phyloP scores from a whole-genome alignment of 345 rosid genomes.

The Linum tenue region DNA sequence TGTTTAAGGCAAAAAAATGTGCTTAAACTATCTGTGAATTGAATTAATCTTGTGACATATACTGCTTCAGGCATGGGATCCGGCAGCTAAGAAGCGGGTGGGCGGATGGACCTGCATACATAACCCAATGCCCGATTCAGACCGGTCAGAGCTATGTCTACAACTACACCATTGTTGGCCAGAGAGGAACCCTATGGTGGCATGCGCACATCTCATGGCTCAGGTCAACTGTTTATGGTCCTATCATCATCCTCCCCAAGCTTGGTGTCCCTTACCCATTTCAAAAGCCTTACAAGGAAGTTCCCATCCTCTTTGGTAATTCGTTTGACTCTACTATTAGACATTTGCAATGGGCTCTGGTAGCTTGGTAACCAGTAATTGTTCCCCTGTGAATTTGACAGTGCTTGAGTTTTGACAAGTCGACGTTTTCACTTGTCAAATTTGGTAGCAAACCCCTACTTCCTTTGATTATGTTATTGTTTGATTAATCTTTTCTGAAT shows the following conservation, averaged over 20 bases:
- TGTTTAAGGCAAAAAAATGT: background rate
- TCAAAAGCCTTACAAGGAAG: conserved; percentile 21
- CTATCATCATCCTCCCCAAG: conserved; percentile 20
- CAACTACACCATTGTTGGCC: conserved; percentile 19
- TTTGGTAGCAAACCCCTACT: background rate
- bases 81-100: conserved; percentile 4
- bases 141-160: conserved; percentile 18
- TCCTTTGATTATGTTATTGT: background rate
- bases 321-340: too few relatives aligned
- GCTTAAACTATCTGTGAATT: background rate
- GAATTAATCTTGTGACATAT: background rate
- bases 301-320: conserved; percentile 22
- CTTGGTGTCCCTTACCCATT: conserved; percentile 21
- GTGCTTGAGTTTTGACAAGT: too few relatives aligned
- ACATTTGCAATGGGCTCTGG: too few relatives aligned
- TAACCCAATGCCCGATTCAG: conserved; percentile 22
- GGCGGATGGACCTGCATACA: conserved; percentile 14
- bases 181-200: conserved; percentile 24
- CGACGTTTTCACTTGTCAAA: too few relatives aligned
- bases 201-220: conserved; percentile 26
- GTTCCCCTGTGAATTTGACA: too few relatives aligned
- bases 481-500: background rate
- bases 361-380: too few relatives aligned
- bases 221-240: conserved; percentile 20
- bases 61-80: conserved; percentile 4